Base-by-base conservation (phyloP, 176 grass and related monocot species). In the Dendrocalamus sinicus region DNA sequence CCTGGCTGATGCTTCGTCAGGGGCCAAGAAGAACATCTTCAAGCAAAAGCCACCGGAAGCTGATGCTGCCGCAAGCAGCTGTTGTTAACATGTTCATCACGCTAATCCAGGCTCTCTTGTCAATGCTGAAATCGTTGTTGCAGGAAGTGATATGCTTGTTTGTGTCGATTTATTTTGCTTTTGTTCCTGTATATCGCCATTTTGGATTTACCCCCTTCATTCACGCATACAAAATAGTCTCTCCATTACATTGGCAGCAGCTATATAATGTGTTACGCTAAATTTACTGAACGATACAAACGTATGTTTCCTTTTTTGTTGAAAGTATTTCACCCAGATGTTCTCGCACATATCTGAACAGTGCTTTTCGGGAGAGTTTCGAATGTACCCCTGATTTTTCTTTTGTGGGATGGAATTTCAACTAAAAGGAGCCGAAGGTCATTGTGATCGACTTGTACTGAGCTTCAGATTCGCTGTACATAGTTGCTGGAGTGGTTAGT, bases 1-100 rank as follows among this genome's bases (percentile, higher is more conserved):
- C 51, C 73, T 95, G 14, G 82, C 96, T 0, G 93, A 96, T 71
- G 96, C 92, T 39, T 94, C 93, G 0, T 87, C 92, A 0, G 86
- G 93, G 58, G 79, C 78, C 37, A 94, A 99, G 84, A 94, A 95
- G 84, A 99, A 96, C 54, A 99, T 99, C 73, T 99, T 99, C 79
- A 98, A 92, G 71, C 96, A 98, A 83, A 98, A 95, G 86, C 77
- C 91, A 5, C 89, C 93, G 0, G 85, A 95, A 90, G 76, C 91
- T 72, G 95, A 95, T 72, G 82, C 85, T 9, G 89, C 91, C 0
- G 85, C 83, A 70, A 86, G 90, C 50, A 80, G 95, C 85, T 98
- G 95, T 57, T 98, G 95, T 81, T 98, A 85, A 89, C 63, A 43
- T 81, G 52, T 9, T 53, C 1, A 8, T 39, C 55, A 28, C 10